Evolutionary conservation across 495 filamentous ascomycete genomes (phyloP), one percentile per base, ranked within the genome.

Genomic region (Aspergillus baeticus): DNA sequence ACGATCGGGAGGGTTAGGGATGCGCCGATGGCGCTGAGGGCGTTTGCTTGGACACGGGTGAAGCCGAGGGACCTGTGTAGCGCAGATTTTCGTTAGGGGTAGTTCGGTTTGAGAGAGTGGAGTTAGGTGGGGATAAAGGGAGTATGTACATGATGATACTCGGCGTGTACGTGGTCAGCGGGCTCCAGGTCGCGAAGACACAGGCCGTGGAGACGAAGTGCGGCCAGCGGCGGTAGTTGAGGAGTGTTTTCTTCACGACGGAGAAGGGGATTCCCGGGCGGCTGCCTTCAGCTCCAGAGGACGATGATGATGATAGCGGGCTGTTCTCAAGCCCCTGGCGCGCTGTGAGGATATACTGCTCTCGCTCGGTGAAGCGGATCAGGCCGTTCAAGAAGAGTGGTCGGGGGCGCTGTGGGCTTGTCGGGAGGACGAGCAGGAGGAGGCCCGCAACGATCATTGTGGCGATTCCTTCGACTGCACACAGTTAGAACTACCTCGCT

Each of bases 391-490:
- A 17, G 13, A 35, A 43, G 11, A 31, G 39, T 7, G 52, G 41
- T n/a, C 17, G 45, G 1, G 41, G 41, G 1, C 20, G 29, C 34
- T 38, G 37, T 3, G 29, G 31, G 20, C 52, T 57, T 33, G 60
- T 53, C 0, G 76, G 76, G 21, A 80, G 77, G 18, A 74, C 60
- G 7, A 61, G 54, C 29, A 77, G 54, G 47, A 81, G 69, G n/a
- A 75, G 18, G 5, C 61, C 18, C 7, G 75, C 71, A 7, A 76
- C 66, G 5, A 66, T 34, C 29, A 82, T 62, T 1, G 80, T 78
- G 45, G 79, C 75, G 2, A 76, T 37, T 4, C 81, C 81, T 51
- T 82, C 79, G 20, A 79, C 69, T 70, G 14, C 10, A n/a, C n/a
- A n/a, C n/a, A n/a, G n/a, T n/a, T n/a, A n/a, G n/a, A n/a, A n/a